Percentiles rank a stretch among this genome's conserved stretches.
Evolutionary conservation across 805 yeast species (phyloP).

Genomic region (Saturnispora halmiae): DNA sequence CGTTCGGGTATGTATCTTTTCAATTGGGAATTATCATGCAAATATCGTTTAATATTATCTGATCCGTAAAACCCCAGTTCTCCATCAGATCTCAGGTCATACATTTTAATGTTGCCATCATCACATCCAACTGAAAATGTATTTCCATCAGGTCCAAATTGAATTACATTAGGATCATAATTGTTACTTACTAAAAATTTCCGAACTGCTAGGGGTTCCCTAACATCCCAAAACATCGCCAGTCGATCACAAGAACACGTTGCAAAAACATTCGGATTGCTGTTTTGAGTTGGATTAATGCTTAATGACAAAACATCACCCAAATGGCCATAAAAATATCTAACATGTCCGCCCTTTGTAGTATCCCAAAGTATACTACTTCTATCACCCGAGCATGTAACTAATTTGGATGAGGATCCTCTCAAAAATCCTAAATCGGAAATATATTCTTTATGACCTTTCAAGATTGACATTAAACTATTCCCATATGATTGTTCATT

Average conservation of each 20-base stretch:
- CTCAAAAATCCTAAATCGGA: slow-evolving; percentile 63
- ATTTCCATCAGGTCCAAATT: slow-evolving; percentile 61
- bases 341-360: slow-evolving; percentile 41
- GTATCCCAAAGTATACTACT: slow-evolving; percentile 77
- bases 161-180: slow-evolving; percentile 52
- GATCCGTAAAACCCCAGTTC: slow-evolving; percentile 44
- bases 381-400: slow-evolving; percentile 79
- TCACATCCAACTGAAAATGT: slow-evolving; percentile 71
- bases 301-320: slow-evolving; percentile 59
- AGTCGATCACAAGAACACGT: slow-evolving; percentile 65
- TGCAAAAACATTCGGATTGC: slow-evolving; percentile 33
- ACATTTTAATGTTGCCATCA: slow-evolving; percentile 61
- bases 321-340: slow-evolving; percentile 55
- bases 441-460: slow-evolving; percentile 78
- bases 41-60: slow-evolving; percentile 11
- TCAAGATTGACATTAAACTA: slow-evolving; percentile 42
- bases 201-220: slow-evolving; percentile 33
- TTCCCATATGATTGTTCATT: slow-evolving; percentile 12
- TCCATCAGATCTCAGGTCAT: slow-evolving; percentile 72
- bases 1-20: slow-evolving; percentile 2
- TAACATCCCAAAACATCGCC: slow-evolving; percentile 56
- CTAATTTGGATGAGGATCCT: slow-evolving; percentile 35
- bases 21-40: slow-evolving; percentile 6
- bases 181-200: slow-evolving; percentile 44
- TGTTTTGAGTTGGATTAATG: slow-evolving; percentile 17